A percentile compares a stretch with the other conserved stretches of the same genome.
These are phyloP conservation scores for Dictyostelium purpureum DNA, from an alignment of 78 protist species.

Conservation along the genomic window DNA sequence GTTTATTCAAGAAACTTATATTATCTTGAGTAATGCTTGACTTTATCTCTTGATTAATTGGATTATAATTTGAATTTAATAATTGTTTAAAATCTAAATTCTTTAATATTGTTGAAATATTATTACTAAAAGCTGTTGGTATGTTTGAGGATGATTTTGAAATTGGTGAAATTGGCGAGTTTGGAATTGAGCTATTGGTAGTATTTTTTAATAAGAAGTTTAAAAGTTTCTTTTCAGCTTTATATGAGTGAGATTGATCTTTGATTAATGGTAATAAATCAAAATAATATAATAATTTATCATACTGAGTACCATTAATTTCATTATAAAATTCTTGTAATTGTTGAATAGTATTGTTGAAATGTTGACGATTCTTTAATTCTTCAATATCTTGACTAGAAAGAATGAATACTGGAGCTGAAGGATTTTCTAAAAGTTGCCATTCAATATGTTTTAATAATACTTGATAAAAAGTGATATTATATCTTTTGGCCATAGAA, in stretches of 20 bases:
- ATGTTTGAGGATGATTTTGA: neutral
- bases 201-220: neutral
- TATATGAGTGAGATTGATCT: neutral
- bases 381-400: neutral
- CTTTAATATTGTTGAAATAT: neutral
- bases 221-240: slow-evolving; percentile 35
- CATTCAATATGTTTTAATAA: slow-evolving; percentile 33
- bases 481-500: slow-evolving; percentile 55
- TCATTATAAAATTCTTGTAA: neutral
- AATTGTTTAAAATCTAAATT: slow-evolving; percentile 7
- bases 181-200: neutral
- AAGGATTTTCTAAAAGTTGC: neutral
- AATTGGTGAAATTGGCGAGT: neutral
- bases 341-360: no score
- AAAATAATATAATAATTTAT: neutral
- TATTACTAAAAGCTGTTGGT: neutral
- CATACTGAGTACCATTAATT: slow-evolving; percentile 8
- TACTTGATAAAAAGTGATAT: slow-evolving; percentile 1
- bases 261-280: neutral
- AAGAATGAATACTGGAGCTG: neutral
- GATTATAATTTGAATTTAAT: neutral
- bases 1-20: slow-evolving; percentile 26
- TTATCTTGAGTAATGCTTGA: neutral
- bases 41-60: neutral
- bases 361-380: neutral